A percentile compares a stretch with the other conserved stretches of the same genome.
These are phyloP conservation scores for Prinsepia uniflora DNA, from an alignment of 306 rosid species.

Conservation along the genomic window DNA sequence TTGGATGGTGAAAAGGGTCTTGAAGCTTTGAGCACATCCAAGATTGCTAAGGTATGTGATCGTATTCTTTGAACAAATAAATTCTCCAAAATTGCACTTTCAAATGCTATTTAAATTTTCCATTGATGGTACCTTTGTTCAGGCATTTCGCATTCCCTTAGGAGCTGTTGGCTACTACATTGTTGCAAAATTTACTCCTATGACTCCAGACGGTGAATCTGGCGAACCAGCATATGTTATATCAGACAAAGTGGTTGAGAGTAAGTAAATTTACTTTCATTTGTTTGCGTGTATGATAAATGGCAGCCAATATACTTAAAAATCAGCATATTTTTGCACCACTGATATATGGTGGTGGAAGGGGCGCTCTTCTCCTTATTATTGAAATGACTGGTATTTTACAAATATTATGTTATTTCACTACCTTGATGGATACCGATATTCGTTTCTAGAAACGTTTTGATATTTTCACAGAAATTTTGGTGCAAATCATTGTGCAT, in stretches of 20 bases:
- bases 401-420: neutral
- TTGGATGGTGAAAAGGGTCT: constrained; percentile 67
- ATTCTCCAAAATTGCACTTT: neutral
- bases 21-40: constrained; percentile 78
- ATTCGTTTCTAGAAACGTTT: neutral
- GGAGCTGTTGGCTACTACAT: constrained; percentile 92
- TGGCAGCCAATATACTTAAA: neutral
- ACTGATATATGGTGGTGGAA: neutral
- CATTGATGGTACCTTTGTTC: constrained; percentile 26
- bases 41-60: constrained; percentile 62
- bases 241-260: constrained; percentile 78
- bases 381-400: neutral
- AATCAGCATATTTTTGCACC: neutral
- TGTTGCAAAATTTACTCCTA: constrained; percentile 79
- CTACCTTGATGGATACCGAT: neutral
- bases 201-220: constrained; percentile 78
- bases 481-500: neutral
- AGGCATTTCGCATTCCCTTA: constrained; percentile 94
- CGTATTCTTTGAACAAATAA: neutral
- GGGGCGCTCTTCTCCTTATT: neutral
- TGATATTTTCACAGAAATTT: neutral
- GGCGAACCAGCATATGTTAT: constrained; percentile 80
- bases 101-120: constrained; percentile 16
- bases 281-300: constrained; percentile 2
- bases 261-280: constrained; percentile 46